Percentiles rank a stretch among this genome's conserved stretches.
phyloP scores from a whole-genome alignment of 2,329 filamentous ascomycete species.

The Aspergillus pseudotamarii region DNA sequence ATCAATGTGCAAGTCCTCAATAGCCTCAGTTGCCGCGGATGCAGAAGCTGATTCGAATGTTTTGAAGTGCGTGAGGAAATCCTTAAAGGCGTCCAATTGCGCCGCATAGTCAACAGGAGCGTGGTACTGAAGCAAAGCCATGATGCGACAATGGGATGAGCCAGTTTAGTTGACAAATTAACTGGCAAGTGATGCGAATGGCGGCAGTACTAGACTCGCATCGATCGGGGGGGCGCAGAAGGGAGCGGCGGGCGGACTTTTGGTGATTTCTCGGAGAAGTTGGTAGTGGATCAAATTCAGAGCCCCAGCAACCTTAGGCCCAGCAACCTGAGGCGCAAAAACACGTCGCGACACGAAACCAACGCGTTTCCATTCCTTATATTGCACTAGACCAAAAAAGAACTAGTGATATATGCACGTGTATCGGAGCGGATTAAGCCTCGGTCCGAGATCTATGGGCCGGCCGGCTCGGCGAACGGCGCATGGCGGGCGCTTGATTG shows the following conservation, averaged over 20 bases:
- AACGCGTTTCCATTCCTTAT: conserved; percentile 27
- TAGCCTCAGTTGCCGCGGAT: conserved; percentile 72
- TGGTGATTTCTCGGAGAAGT: conserved; percentile 13
- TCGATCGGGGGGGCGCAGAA: conserved; percentile 14
- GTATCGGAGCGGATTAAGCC: conserved; percentile 36
- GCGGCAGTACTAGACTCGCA: conserved; percentile 13
- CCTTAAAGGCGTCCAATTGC: conserved; percentile 79
- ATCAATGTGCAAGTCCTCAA: conserved; percentile 82
- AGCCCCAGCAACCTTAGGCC: conserved; percentile 6
- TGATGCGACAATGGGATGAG: conserved; percentile 47
- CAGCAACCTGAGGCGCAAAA: conserved; percentile 18
- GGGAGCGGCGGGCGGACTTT: conserved; percentile 12
- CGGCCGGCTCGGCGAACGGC: conserved; percentile 27
- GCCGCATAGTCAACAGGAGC: conserved; percentile 82
- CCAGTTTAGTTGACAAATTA: conserved; percentile 23
- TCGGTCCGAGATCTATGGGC: conserved; percentile 31
- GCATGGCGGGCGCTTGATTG: conserved; percentile 25
- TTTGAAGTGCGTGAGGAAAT: conserved; percentile 89
- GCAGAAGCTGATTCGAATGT: conserved; percentile 65
- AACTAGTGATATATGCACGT: conserved; percentile 14
- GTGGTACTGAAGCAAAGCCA: conserved; percentile 83
- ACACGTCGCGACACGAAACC: conserved; percentile 33
- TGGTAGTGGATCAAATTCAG: conserved; percentile 10
- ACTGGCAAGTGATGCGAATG: conserved; percentile 19
- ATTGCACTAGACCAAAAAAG: conserved; percentile 17